Evolutionary conservation across 2,329 filamentous ascomycete species (phyloP), one percentile per base, ranked within the genome.

Genomic region (Cladophialophora carrionii): DNA sequence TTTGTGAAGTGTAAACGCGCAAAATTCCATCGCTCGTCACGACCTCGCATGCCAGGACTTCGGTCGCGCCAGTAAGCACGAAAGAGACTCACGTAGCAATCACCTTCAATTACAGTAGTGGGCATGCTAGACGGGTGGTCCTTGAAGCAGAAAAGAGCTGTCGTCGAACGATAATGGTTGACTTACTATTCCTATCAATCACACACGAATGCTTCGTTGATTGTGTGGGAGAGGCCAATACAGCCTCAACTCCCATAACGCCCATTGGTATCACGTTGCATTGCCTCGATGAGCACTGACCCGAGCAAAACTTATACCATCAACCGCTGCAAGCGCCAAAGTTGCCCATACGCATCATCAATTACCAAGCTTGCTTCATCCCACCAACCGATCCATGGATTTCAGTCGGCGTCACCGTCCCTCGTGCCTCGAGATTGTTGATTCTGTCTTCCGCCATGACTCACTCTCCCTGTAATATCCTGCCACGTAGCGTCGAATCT

Each of bases 401-500:
- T 60, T 51, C 24, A 60, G 41, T 58, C 59, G 57, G 57, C 63
- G 20, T 48, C 43, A 9, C 54, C 56, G 29, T 66, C 59, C 31
- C 65, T 26, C 26, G 54, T 60, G 34, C 67, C 63, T 59, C 63
- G 26, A 12, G 63, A 61, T 57, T 57, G 34, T 20, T 32, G 48
- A 8, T 60, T 48, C 17, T 48, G 54, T 46, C 63, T 48, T 5
- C 63, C 55, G 10, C 22, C 51, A 53, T 65, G 65, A 43, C 61
- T 75, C 49, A 79, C 77, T 24, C 84, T 76, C 1, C 89, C 90
- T 1, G 89, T 91, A 57, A 96, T 89, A 75, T 96, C 92, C 75
- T 94, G 87, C 92, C 92, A 97, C 1, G 90, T 92, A 4, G 91
- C 91, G 51, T 90, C 89, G 71, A 96, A 92, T 34, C 92, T 84